Evolutionary conservation across 345 rosid species (phyloP).

Genomic region (Salix brachista): DNA sequence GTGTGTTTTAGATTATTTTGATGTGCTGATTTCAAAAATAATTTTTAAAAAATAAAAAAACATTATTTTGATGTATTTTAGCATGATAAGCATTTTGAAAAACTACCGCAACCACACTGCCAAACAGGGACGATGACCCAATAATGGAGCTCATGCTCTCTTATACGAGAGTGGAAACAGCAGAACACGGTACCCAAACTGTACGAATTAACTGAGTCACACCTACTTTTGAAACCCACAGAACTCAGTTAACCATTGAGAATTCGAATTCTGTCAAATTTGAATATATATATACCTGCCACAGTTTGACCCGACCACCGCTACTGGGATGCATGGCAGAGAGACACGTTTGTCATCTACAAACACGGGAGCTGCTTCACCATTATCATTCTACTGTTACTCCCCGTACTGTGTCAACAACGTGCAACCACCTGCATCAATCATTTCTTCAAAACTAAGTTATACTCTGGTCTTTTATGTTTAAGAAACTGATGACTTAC

Average conservation of each 20-base stretch:
- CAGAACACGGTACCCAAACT: background rate
- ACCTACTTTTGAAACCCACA: background rate
- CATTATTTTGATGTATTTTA: no score
- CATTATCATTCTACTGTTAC: constrained; percentile 21
- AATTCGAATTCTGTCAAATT: constrained; percentile 15
- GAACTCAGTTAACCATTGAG: background rate
- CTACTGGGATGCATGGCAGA: background rate
- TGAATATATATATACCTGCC: constrained; percentile 13
- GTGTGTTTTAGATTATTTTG: no score
- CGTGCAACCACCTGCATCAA: constrained; percentile 10
- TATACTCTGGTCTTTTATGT: background rate
- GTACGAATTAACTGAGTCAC: background rate
- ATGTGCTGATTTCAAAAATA: no score
- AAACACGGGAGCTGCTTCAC: no score
- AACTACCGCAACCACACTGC: no score
- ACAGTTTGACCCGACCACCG: background rate
- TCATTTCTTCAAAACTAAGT: background rate
- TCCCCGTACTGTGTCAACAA: constrained; percentile 20
- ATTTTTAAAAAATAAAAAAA: no score
- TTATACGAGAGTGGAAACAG: background rate
- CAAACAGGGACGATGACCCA: no score
- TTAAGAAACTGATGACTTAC: background rate
- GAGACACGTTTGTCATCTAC: background rate
- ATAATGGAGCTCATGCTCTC: no score
- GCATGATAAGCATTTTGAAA: no score